Conservation (phyloP, 2,329 filamentous ascomycete species). For the Fusarium odoratissimum region DNA sequence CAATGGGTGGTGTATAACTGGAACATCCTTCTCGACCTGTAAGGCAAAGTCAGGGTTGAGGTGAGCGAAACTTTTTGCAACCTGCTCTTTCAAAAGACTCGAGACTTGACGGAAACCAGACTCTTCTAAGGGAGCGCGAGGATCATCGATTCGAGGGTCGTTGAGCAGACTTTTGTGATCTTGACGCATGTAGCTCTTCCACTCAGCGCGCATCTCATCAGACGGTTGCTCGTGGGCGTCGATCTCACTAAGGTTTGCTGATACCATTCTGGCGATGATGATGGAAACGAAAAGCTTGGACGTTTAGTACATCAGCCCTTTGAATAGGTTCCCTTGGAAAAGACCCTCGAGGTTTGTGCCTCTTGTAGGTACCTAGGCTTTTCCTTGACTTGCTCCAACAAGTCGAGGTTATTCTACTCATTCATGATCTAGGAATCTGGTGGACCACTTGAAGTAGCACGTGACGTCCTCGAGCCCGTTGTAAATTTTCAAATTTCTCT, state of each 20-base stretch:
- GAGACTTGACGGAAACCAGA: constrained; percentile 60
- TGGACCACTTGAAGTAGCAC: constrained; percentile 25
- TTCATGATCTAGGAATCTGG: background rate
- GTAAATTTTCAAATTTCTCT: background rate
- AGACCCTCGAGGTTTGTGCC: too few species aligned
- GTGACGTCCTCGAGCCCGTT: constrained; percentile 4
- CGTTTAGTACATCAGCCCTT: background rate
- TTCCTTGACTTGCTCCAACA: background rate
- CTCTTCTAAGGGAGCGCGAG: constrained; percentile 51
- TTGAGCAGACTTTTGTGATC: constrained; percentile 62
- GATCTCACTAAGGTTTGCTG: constrained; percentile 56
- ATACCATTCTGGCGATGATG: constrained; percentile 38
- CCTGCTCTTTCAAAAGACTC: constrained; percentile 55
- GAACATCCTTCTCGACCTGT: constrained; percentile 53
- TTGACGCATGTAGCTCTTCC: constrained; percentile 78
- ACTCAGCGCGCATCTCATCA: constrained; percentile 73
- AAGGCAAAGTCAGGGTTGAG: constrained; percentile 51
- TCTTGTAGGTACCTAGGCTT: background rate
- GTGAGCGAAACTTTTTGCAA: constrained; percentile 58
- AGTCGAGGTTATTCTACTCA: background rate
- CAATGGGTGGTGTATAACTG: constrained; percentile 72
- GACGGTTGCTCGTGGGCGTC: constrained; percentile 86
- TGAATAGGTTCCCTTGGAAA: background rate
- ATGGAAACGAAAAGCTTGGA: background rate
- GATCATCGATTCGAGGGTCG: constrained; percentile 69